Evolutionary conservation across 2,329 filamentous ascomycete species (phyloP).

Genomic region (Alternaria triticimaculans): DNA sequence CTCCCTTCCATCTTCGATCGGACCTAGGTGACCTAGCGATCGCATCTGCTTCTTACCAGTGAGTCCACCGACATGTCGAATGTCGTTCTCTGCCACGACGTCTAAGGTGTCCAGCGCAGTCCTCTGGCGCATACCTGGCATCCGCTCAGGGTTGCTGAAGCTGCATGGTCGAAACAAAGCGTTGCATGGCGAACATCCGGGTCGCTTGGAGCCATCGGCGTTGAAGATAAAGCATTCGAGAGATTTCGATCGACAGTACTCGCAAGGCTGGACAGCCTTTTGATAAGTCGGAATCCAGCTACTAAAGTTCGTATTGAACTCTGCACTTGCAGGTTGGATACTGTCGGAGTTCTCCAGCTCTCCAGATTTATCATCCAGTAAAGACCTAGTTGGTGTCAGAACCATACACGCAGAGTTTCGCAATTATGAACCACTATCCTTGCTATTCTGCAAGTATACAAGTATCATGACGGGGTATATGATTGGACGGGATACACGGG

Average conservation of each 20-base stretch:
- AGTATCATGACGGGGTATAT: not conserved
- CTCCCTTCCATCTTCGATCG: conserved; percentile 41
- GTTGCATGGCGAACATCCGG: conserved; percentile 55
- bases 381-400: conserved; percentile 15
- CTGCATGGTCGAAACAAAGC: conserved; percentile 58
- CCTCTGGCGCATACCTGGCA: conserved; percentile 36
- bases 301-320: conserved; percentile 53
- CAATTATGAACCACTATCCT: not conserved
- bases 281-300: conserved; percentile 57
- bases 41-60: conserved; percentile 49
- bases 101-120: conserved; percentile 57
- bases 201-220: conserved; percentile 46
- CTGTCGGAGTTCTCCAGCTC: conserved; percentile 7
- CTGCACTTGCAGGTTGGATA: conserved; percentile 17
- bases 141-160: conserved; percentile 49
- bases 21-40: conserved; percentile 44
- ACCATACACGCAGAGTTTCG: not conserved
- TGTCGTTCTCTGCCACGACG: conserved; percentile 52
- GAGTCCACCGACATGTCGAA: conserved; percentile 40
- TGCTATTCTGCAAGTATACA: not conserved
- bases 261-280: conserved; percentile 54
- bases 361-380: conserved; percentile 4
- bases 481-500: not conserved
- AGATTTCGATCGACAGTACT: conserved; percentile 56
- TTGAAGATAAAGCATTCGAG: conserved; percentile 57